Base-by-base conservation (phyloP, 164 flowering plant genomes). In the Liquidambar formosana region DNA sequence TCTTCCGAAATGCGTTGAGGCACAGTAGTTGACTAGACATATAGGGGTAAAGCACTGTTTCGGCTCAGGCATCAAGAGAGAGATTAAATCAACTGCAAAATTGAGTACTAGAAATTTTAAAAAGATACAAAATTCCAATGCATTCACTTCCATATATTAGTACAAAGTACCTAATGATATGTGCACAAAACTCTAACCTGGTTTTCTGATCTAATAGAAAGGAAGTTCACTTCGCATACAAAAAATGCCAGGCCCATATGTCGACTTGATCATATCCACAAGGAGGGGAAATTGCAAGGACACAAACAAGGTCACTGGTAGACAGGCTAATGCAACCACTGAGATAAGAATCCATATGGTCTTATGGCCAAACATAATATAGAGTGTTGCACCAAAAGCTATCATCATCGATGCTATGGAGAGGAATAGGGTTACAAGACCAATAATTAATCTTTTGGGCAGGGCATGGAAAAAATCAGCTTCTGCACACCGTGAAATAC, bases 401-500 rank as follows among this genome's bases (percentile, higher is more conserved):
- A 73, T 25, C 63, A 70, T 51, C 77, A 73, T 77, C 19, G 51
- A 16, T 10, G 41, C 57, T 18, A 77, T 73, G 43, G 80, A 69
- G 12, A 77, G 3, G 69, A 70, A 70, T 5, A 77, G 57, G 5
- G 69, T 38, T 0, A 52, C 8, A 3, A 65, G 62, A 5, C 74
- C 80, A 5, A 46, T 9, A 11, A 70, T 27, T 33, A 77, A 18
- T 33, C 69, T 73, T 16, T 11, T 47, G 3, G 80, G 80, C 61
- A 77, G 38, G 0, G 67, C n/a, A 23, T 33, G 13, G 22, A 75
- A 70, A 46, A 79, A 79, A 64, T 75, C 82, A 1, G 43, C 44
- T 41, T 69, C 79, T 14, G 69, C 57, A 53, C 62, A 79, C 5
- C 77, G 72, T 12, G 82, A 61, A 27, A 75, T 79, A 1, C 73